These are phyloP conservation scores for Coccomyxa sp. DNA, from an alignment of 139 green algal genomes.

Conservation along the genomic window DNA sequence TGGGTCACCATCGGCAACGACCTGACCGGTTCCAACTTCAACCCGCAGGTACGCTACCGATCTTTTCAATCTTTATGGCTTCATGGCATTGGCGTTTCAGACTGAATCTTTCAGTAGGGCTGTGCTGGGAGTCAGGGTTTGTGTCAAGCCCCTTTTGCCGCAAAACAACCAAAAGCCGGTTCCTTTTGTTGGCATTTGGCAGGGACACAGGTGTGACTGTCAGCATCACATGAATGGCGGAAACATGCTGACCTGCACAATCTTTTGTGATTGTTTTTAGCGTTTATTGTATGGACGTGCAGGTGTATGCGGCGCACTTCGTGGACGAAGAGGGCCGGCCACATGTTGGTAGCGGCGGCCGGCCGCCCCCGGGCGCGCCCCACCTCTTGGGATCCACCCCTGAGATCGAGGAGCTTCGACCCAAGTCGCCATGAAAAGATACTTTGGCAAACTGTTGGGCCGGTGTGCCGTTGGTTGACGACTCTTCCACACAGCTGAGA, in stretches of 20 bases:
- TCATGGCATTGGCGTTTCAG: not conserved
- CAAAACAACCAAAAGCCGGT: no score
- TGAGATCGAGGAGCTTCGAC: slow-evolving; percentile 67
- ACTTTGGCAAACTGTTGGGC: no score
- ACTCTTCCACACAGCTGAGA: not conserved
- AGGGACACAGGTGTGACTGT: no score
- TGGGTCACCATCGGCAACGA: slow-evolving; percentile 76
- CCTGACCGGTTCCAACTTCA: slow-evolving; percentile 72
- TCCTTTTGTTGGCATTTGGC: no score
- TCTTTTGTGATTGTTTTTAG: not conserved
- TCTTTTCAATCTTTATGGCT: not conserved
- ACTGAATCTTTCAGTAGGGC: not conserved
- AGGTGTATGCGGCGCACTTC: slow-evolving; percentile 56
- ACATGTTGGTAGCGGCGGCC: slow-evolving; percentile 32
- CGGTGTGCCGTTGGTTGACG: no score
- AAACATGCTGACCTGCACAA: not conserved
- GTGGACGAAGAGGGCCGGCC: slow-evolving; percentile 40
- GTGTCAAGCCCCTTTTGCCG: not conserved
- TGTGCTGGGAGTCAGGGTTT: not conserved
- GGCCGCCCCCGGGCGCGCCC: slow-evolving; percentile 39
- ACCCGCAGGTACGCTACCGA: slow-evolving; percentile 28
- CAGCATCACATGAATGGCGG: not conserved
- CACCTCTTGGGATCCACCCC: slow-evolving; percentile 54
- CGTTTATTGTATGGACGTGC: slow-evolving; percentile 4
- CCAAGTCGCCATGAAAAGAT: slow-evolving; percentile 32